Percentiles rank a stretch among this genome's conserved stretches.
These are phyloP conservation scores for Vaccinium darrowii DNA, from an alignment of 148 eudicot species.

Conservation along the genomic window DNA sequence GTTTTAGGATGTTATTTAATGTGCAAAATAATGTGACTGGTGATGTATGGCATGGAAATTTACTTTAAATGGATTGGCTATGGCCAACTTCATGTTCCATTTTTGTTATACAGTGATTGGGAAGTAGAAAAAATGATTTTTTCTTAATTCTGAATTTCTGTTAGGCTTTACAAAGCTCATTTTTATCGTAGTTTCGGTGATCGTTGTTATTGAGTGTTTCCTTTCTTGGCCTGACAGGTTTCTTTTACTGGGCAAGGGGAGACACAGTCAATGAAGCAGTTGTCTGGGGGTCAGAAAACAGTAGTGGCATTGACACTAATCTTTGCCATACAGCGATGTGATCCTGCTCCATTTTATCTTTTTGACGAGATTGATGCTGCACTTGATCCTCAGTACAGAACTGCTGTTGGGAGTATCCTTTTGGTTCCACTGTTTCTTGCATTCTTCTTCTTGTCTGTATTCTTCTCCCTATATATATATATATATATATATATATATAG, in stretches of 20 bases:
- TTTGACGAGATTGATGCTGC: slow-evolving; percentile 99
- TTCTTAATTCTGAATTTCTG: background rate
- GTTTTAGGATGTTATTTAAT: background rate
- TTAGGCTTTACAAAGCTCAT: background rate
- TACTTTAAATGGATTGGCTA: background rate
- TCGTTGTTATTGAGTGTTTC: background rate
- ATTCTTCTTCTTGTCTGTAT: background rate
- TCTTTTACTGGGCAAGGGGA: slow-evolving; percentile 99
- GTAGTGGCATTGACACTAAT: slow-evolving; percentile 93
- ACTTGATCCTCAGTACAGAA: slow-evolving; percentile 98
- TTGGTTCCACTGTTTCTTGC: background rate
- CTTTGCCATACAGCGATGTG: slow-evolving; percentile 95
- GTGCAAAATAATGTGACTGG: background rate
- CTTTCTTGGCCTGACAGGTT: slow-evolving; percentile 50
- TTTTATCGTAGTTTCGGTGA: background rate
- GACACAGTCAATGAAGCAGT: slow-evolving; percentile 98
- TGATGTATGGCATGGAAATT: background rate
- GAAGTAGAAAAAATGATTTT: background rate
- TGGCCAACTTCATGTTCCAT: background rate
- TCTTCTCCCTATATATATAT: too few species aligned
- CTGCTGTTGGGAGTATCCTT: slow-evolving; percentile 99
- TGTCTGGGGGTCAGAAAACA: slow-evolving; percentile 99
- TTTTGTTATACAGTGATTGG: background rate
- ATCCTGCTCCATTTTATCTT: slow-evolving; percentile 99
- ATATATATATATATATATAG: too few species aligned